Evolutionary conservation across 768 basidiomycete genomes (phyloP), one percentile per base, ranked within the genome.

Genomic region (Mycena galopus): DNA sequence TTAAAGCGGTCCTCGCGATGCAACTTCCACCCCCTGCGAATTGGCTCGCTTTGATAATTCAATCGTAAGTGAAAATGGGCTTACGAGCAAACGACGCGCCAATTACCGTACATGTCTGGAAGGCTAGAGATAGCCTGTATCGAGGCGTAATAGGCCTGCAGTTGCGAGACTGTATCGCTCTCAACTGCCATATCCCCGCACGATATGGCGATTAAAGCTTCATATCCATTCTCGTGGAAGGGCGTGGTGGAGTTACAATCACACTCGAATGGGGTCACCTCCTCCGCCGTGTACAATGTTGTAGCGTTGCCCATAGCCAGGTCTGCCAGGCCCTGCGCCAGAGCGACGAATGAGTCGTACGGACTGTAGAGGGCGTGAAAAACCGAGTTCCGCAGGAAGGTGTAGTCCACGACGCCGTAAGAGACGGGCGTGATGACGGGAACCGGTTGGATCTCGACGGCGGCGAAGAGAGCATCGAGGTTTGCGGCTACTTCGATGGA

Each of bases 331-430:
- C 70, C 84, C 16, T 78, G 58, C 1, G 85, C 85, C 35, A 87
- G 80, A 0, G 56, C 16, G 0, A 77, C 76, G 74, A 83, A 87
- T 7, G 37, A 6, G 0, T 73, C 73, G 65, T 80, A 85, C 8
- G 86, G 86, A 0, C 65, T 58, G 64, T 86, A 86, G 0, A 87
- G 78, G 1, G 82, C 50, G 1, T n/a, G 9, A 68, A 86, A 86
- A 2, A 86, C 65, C 0, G 72, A 35, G 0, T 23, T 9, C 17
- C 82, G 79, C 19, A 86, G 71, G 25, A 75, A 59, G 55, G 59
- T 64, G 44, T 83, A 84, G 75, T 86, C 85, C 0, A 87, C 62
- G 23, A 85, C 39, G 2, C 84, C 84, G 65, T 85, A 86, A 2
- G 73, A 75, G 2, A 67, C 74, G 0, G 67, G 47, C 0, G 80